Conservation (phyloP, 2,329 filamentous ascomycete species). For the Aspergillus sp. region DNA sequence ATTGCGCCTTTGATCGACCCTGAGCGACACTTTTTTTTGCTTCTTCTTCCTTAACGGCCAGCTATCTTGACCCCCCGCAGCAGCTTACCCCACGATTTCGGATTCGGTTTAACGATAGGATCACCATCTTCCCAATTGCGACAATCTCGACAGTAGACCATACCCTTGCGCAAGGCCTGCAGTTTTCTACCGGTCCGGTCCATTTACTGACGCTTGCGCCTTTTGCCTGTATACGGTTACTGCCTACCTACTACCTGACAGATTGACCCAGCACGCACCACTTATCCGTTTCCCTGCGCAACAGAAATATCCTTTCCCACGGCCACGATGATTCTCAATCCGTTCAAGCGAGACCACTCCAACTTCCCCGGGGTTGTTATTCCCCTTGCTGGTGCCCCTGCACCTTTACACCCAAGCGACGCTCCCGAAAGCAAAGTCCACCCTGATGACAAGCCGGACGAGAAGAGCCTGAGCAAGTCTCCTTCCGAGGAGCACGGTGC, state of each 20-base stretch:
- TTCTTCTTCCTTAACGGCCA: too few species aligned
- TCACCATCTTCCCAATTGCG: conserved; percentile 5
- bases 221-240: too few species aligned
- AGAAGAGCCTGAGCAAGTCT: conserved; percentile 26
- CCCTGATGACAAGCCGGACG: conserved; percentile 31
- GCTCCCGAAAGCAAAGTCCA: conserved; percentile 23
- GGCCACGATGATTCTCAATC: conserved; percentile 28
- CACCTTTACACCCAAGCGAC: conserved; percentile 19
- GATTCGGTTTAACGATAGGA: neutral
- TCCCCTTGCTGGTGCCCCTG: conserved; percentile 43
- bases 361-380: conserved; percentile 48
- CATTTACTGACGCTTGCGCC: too few species aligned
- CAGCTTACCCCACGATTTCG: too few species aligned
- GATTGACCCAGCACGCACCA: too few species aligned
- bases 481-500: conserved; percentile 35
- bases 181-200: neutral
- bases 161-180: conserved; percentile 3
- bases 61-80: too few species aligned
- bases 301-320: conserved; percentile 1
- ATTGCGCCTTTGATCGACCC: too few species aligned
- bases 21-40: too few species aligned
- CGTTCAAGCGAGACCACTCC: conserved; percentile 47
- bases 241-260: too few species aligned
- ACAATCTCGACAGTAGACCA: conserved; percentile 7
- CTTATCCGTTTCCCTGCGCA: too few species aligned